A percentile compares a stretch with the other conserved stretches of the same genome.
Conservation (phyloP, 108 stramenopile species). For the Cyclotella atomus region DNA sequence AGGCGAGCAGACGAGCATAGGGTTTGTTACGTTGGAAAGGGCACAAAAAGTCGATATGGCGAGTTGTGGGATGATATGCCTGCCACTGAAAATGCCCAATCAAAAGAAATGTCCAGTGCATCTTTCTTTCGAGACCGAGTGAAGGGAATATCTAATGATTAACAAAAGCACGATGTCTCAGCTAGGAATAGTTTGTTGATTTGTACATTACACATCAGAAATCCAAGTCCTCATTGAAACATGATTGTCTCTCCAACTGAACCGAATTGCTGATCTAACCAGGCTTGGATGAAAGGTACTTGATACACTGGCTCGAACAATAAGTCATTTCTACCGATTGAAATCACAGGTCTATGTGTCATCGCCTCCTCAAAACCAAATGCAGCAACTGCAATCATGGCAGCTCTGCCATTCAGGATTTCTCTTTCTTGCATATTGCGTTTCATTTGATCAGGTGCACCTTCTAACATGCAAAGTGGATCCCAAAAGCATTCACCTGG, state of each 20-base stretch:
- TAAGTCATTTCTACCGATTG: conserved; percentile 69
- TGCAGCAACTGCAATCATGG: conserved; percentile 91
- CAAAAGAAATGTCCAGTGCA: conserved; percentile 20
- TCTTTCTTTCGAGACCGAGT: conserved; percentile 42
- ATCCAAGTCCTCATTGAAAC: not conserved
- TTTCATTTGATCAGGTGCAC: conserved; percentile 81
- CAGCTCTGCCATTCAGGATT: conserved; percentile 91
- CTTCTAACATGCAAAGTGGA: conserved; percentile 77
- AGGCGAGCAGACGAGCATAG: conserved; percentile 86
- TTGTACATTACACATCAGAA: not conserved
- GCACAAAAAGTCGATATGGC: conserved; percentile 62
- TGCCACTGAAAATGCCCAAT: conserved; percentile 56
- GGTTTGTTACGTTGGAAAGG: conserved; percentile 71
- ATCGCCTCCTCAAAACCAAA: conserved; percentile 85
- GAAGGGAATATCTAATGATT: not conserved
- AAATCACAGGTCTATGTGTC: conserved; percentile 66
- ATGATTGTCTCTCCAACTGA: conserved; percentile 9
- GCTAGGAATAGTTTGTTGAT: too few relatives aligned
- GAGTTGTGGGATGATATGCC: conserved; percentile 82
- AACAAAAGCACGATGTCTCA: too few relatives aligned
- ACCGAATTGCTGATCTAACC: conserved; percentile 68
- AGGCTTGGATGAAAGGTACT: conserved; percentile 75
- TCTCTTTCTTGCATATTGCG: conserved; percentile 91
- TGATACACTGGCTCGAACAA: conserved; percentile 81
- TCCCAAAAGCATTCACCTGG: conserved; percentile 93